Conservation (phyloP, 2,329 filamentous ascomycete species). For the Paracamarosporium sp. region DNA sequence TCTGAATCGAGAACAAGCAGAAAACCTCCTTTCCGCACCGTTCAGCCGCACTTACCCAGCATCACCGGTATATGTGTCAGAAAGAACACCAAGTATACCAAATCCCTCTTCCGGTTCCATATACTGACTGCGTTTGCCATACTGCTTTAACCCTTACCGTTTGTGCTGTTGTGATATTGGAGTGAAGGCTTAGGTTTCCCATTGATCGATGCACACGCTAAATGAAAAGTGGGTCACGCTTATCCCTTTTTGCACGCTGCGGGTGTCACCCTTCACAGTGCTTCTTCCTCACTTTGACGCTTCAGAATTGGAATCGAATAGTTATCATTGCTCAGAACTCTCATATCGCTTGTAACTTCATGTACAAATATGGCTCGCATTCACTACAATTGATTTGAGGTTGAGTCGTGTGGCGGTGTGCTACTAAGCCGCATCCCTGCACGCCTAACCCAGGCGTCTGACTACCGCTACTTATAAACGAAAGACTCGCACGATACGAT, state of each 20-base stretch:
- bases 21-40: not conserved
- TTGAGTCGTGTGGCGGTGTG: no score
- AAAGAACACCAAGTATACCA: slow-evolving; percentile 67
- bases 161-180: not conserved
- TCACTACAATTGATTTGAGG: no score
- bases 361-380: no score
- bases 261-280: not conserved
- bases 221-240: not conserved
- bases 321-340: no score
- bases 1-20: no score
- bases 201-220: not conserved
- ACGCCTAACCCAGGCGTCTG: no score
- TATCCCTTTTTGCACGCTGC: not conserved
- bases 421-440: no score
- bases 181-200: not conserved
- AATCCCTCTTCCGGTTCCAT: slow-evolving; percentile 49
- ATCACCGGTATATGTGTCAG: slow-evolving; percentile 66
- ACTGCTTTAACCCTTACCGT: not conserved
- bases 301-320: no score
- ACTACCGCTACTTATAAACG: no score
- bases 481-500: not conserved
- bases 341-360: no score
- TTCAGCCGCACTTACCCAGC: slow-evolving; percentile 54
- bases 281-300: not conserved
- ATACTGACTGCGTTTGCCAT: slow-evolving; percentile 1